Evolutionary conservation across 1,284 basidiomycete genomes (phyloP).

Genomic region (Psilocybe mexicana): DNA sequence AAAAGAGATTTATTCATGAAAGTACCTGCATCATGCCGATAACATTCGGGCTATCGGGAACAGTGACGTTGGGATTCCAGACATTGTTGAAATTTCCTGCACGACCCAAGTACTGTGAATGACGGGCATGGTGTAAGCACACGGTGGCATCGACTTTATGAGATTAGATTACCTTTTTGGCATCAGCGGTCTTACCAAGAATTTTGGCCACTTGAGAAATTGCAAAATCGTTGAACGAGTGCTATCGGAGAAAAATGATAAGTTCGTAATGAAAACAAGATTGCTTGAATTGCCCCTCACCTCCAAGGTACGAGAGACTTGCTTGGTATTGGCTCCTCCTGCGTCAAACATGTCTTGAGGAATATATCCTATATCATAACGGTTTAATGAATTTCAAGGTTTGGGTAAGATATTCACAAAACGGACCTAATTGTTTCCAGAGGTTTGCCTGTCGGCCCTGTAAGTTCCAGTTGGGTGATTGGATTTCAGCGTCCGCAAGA

Average conservation of each 20-base stretch:
- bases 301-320: constrained; percentile 61
- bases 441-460: constrained; percentile 60
- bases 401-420: constrained; percentile 1
- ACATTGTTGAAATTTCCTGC: constrained; percentile 60
- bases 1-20: constrained; percentile 5
- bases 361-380: constrained; percentile 44
- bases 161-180: constrained; percentile 40
- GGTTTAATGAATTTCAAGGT: not conserved
- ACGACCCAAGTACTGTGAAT: constrained; percentile 48
- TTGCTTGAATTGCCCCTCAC: constrained; percentile 27
- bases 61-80: constrained; percentile 58
- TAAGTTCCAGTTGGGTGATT: constrained; percentile 62
- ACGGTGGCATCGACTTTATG: not conserved
- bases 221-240: constrained; percentile 63
- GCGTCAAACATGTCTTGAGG: constrained; percentile 51
- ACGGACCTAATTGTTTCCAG: constrained; percentile 50
- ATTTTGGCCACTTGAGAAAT: constrained; percentile 62
- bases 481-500: constrained; percentile 58
- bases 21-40: constrained; percentile 56
- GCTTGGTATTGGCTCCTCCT: constrained; percentile 60
- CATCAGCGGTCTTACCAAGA: constrained; percentile 49
- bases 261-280: not conserved
- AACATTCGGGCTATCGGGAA: constrained; percentile 46
- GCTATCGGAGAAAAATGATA: constrained; percentile 33
- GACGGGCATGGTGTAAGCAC: not conserved